Conservation (phyloP, 2,329 filamentous ascomycete genomes). For the Sarocladium kiliense region DNA sequence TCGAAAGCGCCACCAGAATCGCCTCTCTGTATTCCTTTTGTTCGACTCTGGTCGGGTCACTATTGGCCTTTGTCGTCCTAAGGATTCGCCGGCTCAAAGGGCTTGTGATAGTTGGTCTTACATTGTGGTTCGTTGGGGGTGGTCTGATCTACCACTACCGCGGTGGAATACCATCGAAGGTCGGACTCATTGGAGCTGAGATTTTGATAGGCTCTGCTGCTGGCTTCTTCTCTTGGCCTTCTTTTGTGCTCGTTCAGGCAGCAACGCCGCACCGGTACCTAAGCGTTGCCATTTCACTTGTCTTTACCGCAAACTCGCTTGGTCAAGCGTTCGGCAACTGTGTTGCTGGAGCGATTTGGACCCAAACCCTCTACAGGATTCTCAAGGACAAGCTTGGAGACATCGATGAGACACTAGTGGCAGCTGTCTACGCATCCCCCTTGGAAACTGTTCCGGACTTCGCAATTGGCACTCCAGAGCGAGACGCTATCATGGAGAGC, state of each 20-base stretch:
- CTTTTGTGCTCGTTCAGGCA: conserved; percentile 34
- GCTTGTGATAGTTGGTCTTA: conserved; percentile 48
- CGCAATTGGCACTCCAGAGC: conserved; percentile 37
- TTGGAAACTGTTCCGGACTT: conserved; percentile 27
- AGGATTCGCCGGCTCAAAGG: conserved; percentile 47
- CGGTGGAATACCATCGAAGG: conserved; percentile 33
- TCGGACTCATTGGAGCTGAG: conserved; percentile 51
- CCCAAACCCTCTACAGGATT: conserved; percentile 29
- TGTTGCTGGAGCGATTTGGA: conserved; percentile 36
- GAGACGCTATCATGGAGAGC: conserved; percentile 36
- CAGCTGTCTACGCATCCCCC: conserved; percentile 30
- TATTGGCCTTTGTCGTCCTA: conserved; percentile 47
- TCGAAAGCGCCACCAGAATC: conserved; percentile 51
- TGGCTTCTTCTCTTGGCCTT: conserved; percentile 46
- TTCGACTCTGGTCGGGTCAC: conserved; percentile 49
- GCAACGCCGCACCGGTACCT: conserved; percentile 31
- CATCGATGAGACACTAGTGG: conserved; percentile 27
- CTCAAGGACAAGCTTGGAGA: conserved; percentile 25
- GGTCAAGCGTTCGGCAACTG: conserved; percentile 36
- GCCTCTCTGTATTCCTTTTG: conserved; percentile 47
- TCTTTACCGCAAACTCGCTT: conserved; percentile 36
- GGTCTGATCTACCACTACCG: conserved; percentile 52
- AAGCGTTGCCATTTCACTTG: conserved; percentile 32
- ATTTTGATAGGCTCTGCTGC: conserved; percentile 53
- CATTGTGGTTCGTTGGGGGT: conserved; percentile 50